Evolutionary conservation across 345 rosid species (phyloP).

Genomic region (Physaria fendleri): DNA sequence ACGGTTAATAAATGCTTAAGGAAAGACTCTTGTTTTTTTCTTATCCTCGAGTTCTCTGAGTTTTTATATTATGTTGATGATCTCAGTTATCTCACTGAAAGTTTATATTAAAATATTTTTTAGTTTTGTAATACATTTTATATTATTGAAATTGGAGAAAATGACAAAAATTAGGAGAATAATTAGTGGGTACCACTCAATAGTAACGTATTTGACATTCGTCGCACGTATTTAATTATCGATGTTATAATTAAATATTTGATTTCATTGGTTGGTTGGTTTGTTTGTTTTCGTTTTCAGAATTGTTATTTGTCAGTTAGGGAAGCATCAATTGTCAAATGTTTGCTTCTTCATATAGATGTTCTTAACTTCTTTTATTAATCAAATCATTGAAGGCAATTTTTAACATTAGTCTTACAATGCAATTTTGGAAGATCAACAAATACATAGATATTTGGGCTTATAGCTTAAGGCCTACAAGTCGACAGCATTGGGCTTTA

Average conservation of each 20-base stretch:
- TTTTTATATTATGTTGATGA: not conserved
- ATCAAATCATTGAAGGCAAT: not conserved
- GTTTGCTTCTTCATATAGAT: constrained; percentile 20
- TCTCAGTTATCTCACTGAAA: no score
- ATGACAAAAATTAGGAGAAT: constrained; percentile 18
- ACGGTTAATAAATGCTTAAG: no score
- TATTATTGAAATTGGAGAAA: constrained; percentile 4
- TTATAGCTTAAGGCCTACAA: not conserved
- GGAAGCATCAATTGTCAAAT: constrained; percentile 23
- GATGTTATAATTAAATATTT: not conserved
- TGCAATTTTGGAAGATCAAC: not conserved
- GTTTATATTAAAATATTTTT: constrained; percentile 4
- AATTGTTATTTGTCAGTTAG: constrained; percentile 15
- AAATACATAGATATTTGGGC: not conserved
- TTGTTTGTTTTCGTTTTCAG: not conserved
- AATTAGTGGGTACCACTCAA: constrained; percentile 23
- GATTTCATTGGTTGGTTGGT: constrained; percentile 8
- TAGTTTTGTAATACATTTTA: not conserved
- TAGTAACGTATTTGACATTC: constrained; percentile 22
- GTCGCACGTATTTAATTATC: constrained; percentile 18
- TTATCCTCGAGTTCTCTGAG: not conserved
- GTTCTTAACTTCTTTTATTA: not conserved
- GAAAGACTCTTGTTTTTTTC: constrained; percentile 7
- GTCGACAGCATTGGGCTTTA: not conserved
- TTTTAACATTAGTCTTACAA: not conserved